Percentiles rank a stretch among this genome's conserved stretches.
Conservation (phyloP, 495 filamentous ascomycete genomes). For the Penicillium fimorum region DNA sequence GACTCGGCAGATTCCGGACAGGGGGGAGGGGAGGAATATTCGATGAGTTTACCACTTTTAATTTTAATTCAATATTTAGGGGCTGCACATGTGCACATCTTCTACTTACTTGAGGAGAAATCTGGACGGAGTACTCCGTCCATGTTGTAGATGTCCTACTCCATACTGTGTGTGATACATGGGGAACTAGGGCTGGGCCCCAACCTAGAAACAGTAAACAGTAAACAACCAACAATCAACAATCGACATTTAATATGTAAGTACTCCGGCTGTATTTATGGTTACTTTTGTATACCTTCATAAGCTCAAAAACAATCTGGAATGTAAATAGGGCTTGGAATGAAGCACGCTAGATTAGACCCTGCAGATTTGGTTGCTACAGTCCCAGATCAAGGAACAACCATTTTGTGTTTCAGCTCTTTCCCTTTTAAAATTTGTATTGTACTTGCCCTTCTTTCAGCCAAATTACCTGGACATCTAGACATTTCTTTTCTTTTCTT, state of each 20-base stretch:
- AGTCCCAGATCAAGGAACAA: slow-evolving; percentile 19
- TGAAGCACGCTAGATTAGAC: slow-evolving; percentile 9
- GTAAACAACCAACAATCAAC: background rate
- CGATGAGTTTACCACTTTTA: background rate
- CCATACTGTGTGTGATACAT: too few relatives aligned
- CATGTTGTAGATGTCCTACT: too few relatives aligned
- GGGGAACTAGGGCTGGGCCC: slow-evolving; percentile 11
- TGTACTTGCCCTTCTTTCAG: too few relatives aligned
- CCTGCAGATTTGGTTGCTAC: slow-evolving; percentile 17
- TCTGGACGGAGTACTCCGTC: background rate
- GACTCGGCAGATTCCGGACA: slow-evolving; percentile 18
- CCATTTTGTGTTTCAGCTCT: background rate
- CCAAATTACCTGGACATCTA: too few relatives aligned
- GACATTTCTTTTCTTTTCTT: slow-evolving; percentile 1
- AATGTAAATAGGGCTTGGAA: background rate
- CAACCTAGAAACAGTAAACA: background rate
- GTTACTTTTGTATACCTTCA: too few relatives aligned
- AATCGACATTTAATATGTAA: background rate
- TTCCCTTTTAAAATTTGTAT: background rate
- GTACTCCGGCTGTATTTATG: too few relatives aligned
- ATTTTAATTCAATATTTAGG: background rate
- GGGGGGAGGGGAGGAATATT: slow-evolving; percentile 3
- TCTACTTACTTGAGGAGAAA: too few relatives aligned
- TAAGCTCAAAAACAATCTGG: background rate
- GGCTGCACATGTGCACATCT: background rate